Evolutionary conservation across 108 stramenopile species (phyloP), one percentile per base, ranked within the genome.

Genomic region (Nitzschia inconspicua): DNA sequence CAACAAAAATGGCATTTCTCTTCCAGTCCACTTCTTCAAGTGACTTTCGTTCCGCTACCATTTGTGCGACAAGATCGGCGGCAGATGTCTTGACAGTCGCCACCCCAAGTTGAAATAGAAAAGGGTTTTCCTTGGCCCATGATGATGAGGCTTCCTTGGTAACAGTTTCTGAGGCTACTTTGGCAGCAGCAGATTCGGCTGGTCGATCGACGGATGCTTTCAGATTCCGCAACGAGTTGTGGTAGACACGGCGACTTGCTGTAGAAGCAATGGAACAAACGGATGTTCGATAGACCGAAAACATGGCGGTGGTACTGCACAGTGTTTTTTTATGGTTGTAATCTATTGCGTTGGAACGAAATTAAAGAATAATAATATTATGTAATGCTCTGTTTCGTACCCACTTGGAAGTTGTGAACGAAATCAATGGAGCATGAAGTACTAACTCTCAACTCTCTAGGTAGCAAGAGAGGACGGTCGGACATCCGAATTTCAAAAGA

Each of bases 31-130:
- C 71, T 60, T 88, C 87, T 34, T 64, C 64, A n/a, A 68, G 58
- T 23, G 74, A 79, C 35, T 78, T 82, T 43, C 69, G 43, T 52
- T 91, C 93, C 4, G 84, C 90, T 18, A 88, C 86, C n/a, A 81
- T 71, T 68, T 94, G 93, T 13, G 83, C 82, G 62, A 91, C 48
- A 16, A 91, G 47, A 49, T 94, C 93, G 11, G 93, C 93, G 2
- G 83, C 85, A 4, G 76, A 74, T 20, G 93, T 91, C 63, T 94
- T 94, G 22, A 47, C 60, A 14, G 93, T 91, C 5, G 93, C 88
- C 2, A 94, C 75, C 25, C 75, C 72, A 4, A 91, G 66, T 73
- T 94, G 89, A 46, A 89, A 85, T 4, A 72, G 60, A 63, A 94
- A 94, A 7, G 88, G 93, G 48, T 91, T 72, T 18, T 75, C 65